Base-by-base conservation (phyloP, 1,284 basidiomycete genomes). In the Irpex rosettiformis region DNA sequence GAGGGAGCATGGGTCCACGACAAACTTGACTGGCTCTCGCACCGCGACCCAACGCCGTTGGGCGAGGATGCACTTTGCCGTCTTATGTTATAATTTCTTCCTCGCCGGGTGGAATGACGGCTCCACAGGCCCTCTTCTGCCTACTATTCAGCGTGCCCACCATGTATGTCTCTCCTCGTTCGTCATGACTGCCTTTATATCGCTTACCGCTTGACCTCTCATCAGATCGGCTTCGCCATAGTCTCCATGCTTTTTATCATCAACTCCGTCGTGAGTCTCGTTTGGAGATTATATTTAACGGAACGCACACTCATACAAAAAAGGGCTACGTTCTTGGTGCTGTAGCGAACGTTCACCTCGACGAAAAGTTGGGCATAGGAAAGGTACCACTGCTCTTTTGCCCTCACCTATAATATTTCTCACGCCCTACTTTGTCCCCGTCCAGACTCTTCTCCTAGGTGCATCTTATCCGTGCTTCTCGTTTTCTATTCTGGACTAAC, bases 81-180 rank as follows among this genome's bases (percentile, higher is more conserved):
- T 73, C 8, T 57, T 75, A 22, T 76, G 73, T 59, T 73, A 63
- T 58, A 61, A 61, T n/a, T 64, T 77, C 54, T 80, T 79, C 64
- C 65, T 81, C 3, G 75, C 76, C 27, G 82, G 83, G 16, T 84
- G 82, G 82, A 84, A 83, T 61, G 82, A 84, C 66, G 82, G 79
- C 21, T 75, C 79, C 2, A 76, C 76, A 10, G 82, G 84, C 2
- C 82, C 84, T 18, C 69, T 85, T 45, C 70, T 86, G 1, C 84
- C 82, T 18, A 72, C 76, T 18, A 82, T 86, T 52, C 84, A 85
- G 64, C 66, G 69, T 8, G 72, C 78, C 42, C 87, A 86, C 63
- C 62, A 80, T 62, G 84, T 85, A 63, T 47, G 73, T 64, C n/a
- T 37, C 33, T 37, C 33, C 33, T 37, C n/a, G 11, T n/a, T n/a